These are phyloP conservation scores for Trichosporon coremiiforme DNA, from an alignment of 1,284 basidiomycete genomes.

Conservation along the genomic window DNA sequence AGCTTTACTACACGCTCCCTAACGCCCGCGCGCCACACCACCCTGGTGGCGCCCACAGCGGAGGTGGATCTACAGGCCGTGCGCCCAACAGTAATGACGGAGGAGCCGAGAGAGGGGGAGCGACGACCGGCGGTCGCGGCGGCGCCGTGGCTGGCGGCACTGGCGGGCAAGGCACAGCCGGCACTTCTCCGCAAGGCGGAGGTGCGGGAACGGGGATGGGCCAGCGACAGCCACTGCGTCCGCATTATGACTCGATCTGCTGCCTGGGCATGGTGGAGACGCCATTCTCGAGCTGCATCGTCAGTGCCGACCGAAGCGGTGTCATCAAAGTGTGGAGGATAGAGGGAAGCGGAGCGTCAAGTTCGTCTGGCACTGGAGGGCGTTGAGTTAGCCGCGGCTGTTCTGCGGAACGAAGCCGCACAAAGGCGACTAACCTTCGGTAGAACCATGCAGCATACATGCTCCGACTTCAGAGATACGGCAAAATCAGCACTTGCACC, in stretches of 20 bases:
- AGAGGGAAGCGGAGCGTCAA: slow-evolving; percentile 35
- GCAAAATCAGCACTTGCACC: neutral
- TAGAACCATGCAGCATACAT: neutral
- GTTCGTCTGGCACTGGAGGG: neutral
- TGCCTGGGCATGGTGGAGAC: slow-evolving; percentile 52
- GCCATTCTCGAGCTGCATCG: slow-evolving; percentile 52
- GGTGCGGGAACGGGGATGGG: slow-evolving; percentile 29
- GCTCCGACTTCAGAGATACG: neutral
- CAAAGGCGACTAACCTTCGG: neutral
- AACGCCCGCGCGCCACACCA: slow-evolving; percentile 29
- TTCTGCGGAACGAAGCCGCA: neutral
- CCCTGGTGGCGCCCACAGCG: slow-evolving; percentile 3
- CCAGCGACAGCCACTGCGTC: slow-evolving; percentile 50
- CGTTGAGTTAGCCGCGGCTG: neutral
- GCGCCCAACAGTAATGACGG: neutral
- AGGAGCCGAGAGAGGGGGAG: slow-evolving; percentile 6
- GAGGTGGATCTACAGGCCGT: neutral
- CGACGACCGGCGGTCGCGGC: neutral
- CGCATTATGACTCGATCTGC: slow-evolving; percentile 54
- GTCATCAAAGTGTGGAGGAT: slow-evolving; percentile 56
- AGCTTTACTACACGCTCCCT: slow-evolving; percentile 40
- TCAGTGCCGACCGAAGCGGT: slow-evolving; percentile 53
- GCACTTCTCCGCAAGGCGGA: slow-evolving; percentile 10
- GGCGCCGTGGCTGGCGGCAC: neutral
- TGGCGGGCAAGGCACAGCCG: neutral